Evolutionary conservation across 495 filamentous ascomycete species (phyloP), one percentile per base, ranked within the genome.

Genomic region (Aspergillus sclerotiicarbonarius): DNA sequence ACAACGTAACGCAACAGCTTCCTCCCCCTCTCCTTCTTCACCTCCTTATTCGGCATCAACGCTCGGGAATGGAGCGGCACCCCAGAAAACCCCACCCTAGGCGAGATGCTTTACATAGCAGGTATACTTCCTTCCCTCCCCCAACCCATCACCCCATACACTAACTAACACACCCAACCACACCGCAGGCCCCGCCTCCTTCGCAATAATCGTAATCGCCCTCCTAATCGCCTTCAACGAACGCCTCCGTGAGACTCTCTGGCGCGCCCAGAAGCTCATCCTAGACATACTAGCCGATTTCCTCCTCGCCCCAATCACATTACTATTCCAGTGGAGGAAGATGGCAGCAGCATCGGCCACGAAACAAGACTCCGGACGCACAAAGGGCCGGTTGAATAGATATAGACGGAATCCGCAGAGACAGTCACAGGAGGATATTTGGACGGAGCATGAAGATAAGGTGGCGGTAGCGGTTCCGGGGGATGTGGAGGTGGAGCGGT

Each of bases 11-110:
- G 13, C 2, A 1, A 8, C 18, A 76, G 71, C 20, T 87, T 87
- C 66, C 69, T 88, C 9, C 85, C 85, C 0, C 68, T 87, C 4
- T 83, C 80, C 18, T 88, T 88, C 71, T 87, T 88, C 66, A 87
- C 85, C 0, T 82, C 82, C 8, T 63, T 88, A 1, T 87, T 87
- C 53, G 85, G 85, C 20, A 84, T 88, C 71, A 87, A 88, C 56
- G 79, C 81, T 10, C 70, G 74, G 25, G 84, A 88, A 71, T 88
- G 85, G 85, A 80, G 77, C 56, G 82, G 78, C 8, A 68, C 54
- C 30, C 37, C 58, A 4, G 54, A 51, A 0, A 76, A 76, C 25
- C 64, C 68, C 0, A 60, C 67, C 2, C 33, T 78, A 16, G 58
- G 43, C 32, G 48, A 59, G 12, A 78, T 80, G 64, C 58, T 77